These are phyloP conservation scores for Penium margaritaceum DNA, from an alignment of 139 green algal species.

Conservation along the genomic window DNA sequence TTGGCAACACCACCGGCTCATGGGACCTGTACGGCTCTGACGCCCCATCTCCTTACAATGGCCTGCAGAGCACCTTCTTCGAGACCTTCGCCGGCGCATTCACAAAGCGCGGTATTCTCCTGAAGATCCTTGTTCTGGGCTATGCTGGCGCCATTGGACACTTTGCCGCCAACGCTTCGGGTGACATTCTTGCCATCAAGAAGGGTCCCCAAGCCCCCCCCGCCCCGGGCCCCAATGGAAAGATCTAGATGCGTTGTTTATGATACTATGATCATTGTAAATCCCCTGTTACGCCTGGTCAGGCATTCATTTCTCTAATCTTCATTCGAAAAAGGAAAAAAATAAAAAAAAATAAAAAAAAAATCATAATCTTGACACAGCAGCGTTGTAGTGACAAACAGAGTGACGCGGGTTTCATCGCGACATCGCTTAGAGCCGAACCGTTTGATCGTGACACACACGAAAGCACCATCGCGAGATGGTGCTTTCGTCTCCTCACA, in stretches of 20 bases:
- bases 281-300: no score
- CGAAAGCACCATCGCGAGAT: no score
- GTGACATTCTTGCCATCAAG: conserved; percentile 83
- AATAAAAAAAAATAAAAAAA: no score
- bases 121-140: conserved; percentile 67
- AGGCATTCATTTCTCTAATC: no score
- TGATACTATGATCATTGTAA: no score
- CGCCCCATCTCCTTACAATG: conserved; percentile 23
- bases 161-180: conserved; percentile 72
- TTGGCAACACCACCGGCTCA: conserved; percentile 46
- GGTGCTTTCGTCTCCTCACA: no score
- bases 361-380: no score
- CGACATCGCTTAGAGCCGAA: no score
- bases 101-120: conserved; percentile 73
- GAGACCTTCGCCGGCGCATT: conserved; percentile 70
- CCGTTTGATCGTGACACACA: no score
- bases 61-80: conserved; percentile 81
- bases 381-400: no score
- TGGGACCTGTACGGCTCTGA: conserved; percentile 51
- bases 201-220: conserved; percentile 65
- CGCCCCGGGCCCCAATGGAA: conserved; percentile 49
- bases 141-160: conserved; percentile 57
- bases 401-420: no score
- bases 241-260: conserved; percentile 38
- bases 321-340: no score